These are phyloP conservation scores for Athelia psychrophila DNA, from an alignment of 1,284 basidiomycete genomes.

Conservation along the genomic window DNA sequence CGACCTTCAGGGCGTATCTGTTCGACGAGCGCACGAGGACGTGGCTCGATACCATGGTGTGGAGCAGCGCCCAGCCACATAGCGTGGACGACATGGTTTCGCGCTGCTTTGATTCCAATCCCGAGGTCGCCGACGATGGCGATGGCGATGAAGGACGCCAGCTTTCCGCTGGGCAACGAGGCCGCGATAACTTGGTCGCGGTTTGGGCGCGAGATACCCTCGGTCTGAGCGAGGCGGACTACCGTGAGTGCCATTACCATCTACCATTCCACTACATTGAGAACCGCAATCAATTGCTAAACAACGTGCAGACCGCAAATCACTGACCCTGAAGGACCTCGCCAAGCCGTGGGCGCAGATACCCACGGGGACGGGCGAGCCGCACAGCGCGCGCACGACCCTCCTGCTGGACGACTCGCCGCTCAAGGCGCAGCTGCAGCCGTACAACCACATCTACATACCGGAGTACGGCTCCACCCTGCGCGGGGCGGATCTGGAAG, in stretches of 20 bases:
- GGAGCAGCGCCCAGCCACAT: conserved; percentile 82
- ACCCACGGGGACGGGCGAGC: neutral
- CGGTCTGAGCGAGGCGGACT: conserved; percentile 54
- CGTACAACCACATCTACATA: conserved; percentile 77
- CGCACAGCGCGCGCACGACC: conserved; percentile 66
- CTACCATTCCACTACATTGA: conserved; percentile 7
- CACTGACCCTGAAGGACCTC: conserved; percentile 76
- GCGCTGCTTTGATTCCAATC: conserved; percentile 43
- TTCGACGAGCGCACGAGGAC: conserved; percentile 50
- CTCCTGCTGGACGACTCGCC: conserved; percentile 82
- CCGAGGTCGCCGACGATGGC: too few relatives aligned
- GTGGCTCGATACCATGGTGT: conserved; percentile 83
- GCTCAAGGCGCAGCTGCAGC: conserved; percentile 75
- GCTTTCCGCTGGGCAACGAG: neutral
- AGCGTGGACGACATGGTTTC: conserved; percentile 75
- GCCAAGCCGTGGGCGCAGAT: conserved; percentile 60
- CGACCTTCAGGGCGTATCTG: conserved; percentile 61
- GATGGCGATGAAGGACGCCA: too few relatives aligned
- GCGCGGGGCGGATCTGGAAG: conserved; percentile 44
- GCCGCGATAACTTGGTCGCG: conserved; percentile 46
- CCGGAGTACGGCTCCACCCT: conserved; percentile 56
- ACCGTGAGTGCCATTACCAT: conserved; percentile 46
- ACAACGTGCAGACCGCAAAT: conserved; percentile 50
- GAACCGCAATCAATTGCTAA: neutral
- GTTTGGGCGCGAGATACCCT: conserved; percentile 82